Percentiles rank a stretch among this genome's conserved stretches.
These are phyloP conservation scores for Neopestalotiopsis sp. DNA, from an alignment of 2,329 filamentous ascomycete species.

Conservation along the genomic window DNA sequence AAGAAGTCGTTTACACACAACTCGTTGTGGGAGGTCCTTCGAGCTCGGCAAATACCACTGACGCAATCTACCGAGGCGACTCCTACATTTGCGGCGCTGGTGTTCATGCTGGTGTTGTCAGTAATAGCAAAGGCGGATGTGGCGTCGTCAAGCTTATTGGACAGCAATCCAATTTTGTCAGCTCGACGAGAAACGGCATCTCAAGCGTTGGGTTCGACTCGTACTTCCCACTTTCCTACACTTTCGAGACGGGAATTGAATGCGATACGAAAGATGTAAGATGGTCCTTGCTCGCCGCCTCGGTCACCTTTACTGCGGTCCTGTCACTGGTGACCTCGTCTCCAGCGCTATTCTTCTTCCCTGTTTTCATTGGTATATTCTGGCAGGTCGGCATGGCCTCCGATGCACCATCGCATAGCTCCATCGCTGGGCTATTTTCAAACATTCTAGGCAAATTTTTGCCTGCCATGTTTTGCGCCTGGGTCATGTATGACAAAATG, in stretches of 20 bases:
- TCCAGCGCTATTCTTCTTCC: conserved; percentile 83
- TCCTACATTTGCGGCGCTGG: conserved; percentile 87
- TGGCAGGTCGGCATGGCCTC: conserved; percentile 89
- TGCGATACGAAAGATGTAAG: conserved; percentile 78
- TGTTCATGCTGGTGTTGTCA: conserved; percentile 81
- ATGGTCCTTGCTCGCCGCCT: conserved; percentile 84
- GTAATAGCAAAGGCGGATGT: conserved; percentile 75
- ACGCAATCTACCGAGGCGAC: conserved; percentile 80
- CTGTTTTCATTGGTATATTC: conserved; percentile 81
- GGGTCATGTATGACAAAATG: conserved; percentile 87
- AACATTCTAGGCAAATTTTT: conserved; percentile 81
- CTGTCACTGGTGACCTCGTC: conserved; percentile 84
- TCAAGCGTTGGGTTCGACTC: conserved; percentile 80
- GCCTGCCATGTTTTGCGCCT: conserved; percentile 85
- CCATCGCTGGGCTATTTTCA: conserved; percentile 75
- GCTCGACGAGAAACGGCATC: conserved; percentile 75
- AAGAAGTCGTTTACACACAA: conserved; percentile 66
- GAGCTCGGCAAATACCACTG: conserved; percentile 41
- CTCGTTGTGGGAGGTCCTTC: conserved; percentile 73
- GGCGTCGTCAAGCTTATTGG: conserved; percentile 80
- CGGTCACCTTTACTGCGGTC: conserved; percentile 76
- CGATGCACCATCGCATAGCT: conserved; percentile 75
- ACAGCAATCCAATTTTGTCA: conserved; percentile 65
- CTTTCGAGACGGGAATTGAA: conserved; percentile 69
- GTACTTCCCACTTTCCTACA: conserved; percentile 87